Conservation (phyloP, 345 rosid species). For the Eucalyptus camaldulensis region DNA sequence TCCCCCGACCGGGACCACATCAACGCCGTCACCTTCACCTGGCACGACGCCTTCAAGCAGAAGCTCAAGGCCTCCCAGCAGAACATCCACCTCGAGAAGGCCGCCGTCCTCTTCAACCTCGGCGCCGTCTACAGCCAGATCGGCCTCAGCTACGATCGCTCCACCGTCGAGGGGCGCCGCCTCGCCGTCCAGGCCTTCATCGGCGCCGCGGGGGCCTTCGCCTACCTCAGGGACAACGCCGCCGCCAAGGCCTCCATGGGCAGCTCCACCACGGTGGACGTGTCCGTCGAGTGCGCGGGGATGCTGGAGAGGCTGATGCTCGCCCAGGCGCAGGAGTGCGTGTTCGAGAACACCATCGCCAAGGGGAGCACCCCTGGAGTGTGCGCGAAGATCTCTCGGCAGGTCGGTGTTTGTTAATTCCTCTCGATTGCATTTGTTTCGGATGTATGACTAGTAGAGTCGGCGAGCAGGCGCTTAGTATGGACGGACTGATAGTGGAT, state of each 20-base stretch:
- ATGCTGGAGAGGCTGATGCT: constrained; percentile 94
- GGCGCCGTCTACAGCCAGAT: constrained; percentile 88
- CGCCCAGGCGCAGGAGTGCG: constrained; percentile 98
- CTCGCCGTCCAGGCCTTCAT: constrained; percentile 91
- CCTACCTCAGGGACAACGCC: constrained; percentile 62
- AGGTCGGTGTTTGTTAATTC: constrained; percentile 31
- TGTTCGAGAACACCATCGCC: constrained; percentile 88
- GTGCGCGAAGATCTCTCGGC: constrained; percentile 84
- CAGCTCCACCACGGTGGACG: constrained; percentile 63
- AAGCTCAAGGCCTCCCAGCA: constrained; percentile 82
- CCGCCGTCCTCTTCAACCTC: constrained; percentile 44
- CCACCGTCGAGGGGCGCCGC: constrained; percentile 75
- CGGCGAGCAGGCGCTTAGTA: neutral
- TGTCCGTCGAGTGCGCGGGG: constrained; percentile 80
- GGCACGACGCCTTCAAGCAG: constrained; percentile 90
- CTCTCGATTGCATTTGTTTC: neutral
- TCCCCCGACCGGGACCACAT: constrained; percentile 79
- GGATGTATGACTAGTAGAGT: neutral
- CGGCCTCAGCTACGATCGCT: constrained; percentile 64
- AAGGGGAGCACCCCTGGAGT: constrained; percentile 91
- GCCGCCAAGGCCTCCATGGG: constrained; percentile 72
- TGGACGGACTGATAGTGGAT: neutral
- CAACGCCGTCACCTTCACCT: constrained; percentile 60
- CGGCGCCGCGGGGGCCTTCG: constrained; percentile 76
- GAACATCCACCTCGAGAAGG: constrained; percentile 89